Evolutionary conservation across 345 rosid species (phyloP).

Genomic region (Cochlearia excelsa): DNA sequence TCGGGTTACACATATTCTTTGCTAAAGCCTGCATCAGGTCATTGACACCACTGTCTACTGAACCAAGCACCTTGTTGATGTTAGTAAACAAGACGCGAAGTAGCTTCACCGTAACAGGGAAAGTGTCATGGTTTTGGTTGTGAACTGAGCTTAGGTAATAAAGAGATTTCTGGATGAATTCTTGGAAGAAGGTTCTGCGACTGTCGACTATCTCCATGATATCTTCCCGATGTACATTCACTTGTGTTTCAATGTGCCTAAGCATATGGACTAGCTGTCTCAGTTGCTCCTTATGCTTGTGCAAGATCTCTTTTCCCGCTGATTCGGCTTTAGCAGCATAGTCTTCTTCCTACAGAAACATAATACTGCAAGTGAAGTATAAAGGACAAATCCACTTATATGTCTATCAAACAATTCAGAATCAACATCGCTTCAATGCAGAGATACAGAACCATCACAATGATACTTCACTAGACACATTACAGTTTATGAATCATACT

Average conservation of each 20-base stretch:
- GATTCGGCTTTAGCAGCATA: constrained; percentile 38
- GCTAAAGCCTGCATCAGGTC: constrained; percentile 47
- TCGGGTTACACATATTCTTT: constrained; percentile 52
- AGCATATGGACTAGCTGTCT: constrained; percentile 50
- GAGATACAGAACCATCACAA: background rate
- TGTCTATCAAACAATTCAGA: background rate
- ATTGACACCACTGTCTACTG: constrained; percentile 50
- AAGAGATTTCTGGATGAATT: constrained; percentile 43
- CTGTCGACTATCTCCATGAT: constrained; percentile 39
- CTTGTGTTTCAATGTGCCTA: constrained; percentile 46
- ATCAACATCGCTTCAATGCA: too few species aligned
- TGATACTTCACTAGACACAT: background rate
- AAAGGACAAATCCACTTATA: background rate
- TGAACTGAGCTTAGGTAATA: constrained; percentile 27
- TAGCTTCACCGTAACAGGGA: constrained; percentile 41
- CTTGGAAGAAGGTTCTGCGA: constrained; percentile 38
- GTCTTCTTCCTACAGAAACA: constrained; percentile 41
- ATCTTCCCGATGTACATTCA: constrained; percentile 43
- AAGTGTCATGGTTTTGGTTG: constrained; percentile 41
- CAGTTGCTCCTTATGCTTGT: constrained; percentile 45
- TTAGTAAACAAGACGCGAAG: constrained; percentile 40
- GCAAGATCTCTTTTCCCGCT: constrained; percentile 43
- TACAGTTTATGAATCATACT: constrained; percentile 1
- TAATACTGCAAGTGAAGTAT: constrained; percentile 10
- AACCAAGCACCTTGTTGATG: constrained; percentile 40